Evolutionary conservation across 805 yeast species (phyloP).

Genomic region (Scheffersomyces lignosus): DNA sequence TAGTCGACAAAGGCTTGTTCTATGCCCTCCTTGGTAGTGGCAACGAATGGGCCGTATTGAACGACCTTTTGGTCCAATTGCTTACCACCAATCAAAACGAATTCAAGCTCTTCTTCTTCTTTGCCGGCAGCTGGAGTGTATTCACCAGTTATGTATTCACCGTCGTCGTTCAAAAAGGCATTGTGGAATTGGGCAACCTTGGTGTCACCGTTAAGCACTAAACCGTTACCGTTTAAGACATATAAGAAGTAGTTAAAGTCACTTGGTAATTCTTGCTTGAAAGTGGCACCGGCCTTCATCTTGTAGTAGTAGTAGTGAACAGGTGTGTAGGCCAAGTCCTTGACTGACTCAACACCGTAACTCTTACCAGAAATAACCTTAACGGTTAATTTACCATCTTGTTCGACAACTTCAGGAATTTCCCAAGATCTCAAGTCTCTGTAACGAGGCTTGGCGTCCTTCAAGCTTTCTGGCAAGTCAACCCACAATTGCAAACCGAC

Average conservation of each 20-base stretch:
- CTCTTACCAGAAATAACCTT: constrained; percentile 77
- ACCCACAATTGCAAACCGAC: constrained; percentile 88
- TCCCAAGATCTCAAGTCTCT: constrained; percentile 71
- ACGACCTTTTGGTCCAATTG: constrained; percentile 71
- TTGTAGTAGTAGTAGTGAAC: constrained; percentile 68
- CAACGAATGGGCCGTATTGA: constrained; percentile 93
- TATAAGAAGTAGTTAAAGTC: constrained; percentile 72
- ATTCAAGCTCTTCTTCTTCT: constrained; percentile 49
- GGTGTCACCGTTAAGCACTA: constrained; percentile 47
- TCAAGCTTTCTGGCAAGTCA: constrained; percentile 66
- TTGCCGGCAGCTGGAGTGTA: constrained; percentile 38
- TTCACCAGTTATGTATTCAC: constrained; percentile 52
- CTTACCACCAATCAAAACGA: constrained; percentile 76
- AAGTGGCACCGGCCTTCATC: constrained; percentile 63
- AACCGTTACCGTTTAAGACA: constrained; percentile 56
- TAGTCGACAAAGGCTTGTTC: constrained; percentile 71
- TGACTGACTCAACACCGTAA: constrained; percentile 71
- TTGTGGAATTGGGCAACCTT: constrained; percentile 47
- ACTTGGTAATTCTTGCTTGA: constrained; percentile 57
- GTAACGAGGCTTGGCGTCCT: constrained; percentile 69
- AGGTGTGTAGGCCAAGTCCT: constrained; percentile 81
- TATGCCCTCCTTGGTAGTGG: constrained; percentile 63
- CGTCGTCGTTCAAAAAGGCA: constrained; percentile 69
- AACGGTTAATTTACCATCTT: constrained; percentile 60
- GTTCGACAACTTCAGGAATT: constrained; percentile 66